phyloP scores from a whole-genome alignment of 345 rosid species.

The Citrus reticulata region DNA sequence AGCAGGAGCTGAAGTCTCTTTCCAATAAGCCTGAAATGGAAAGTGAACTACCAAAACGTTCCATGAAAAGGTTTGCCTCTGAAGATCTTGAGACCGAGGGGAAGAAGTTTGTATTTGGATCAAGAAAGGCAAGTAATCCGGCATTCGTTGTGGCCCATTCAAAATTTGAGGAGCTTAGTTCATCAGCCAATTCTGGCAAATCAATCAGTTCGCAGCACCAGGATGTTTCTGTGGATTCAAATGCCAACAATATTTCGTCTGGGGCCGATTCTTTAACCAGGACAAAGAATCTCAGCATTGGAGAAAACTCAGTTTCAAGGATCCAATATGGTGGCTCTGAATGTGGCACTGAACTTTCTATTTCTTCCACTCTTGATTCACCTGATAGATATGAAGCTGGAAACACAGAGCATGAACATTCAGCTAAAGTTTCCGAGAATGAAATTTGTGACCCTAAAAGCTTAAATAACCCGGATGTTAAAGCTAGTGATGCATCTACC shows the following conservation, averaged over 20 bases:
- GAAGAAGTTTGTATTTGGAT: conserved; percentile 36
- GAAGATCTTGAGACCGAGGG: conserved; percentile 46
- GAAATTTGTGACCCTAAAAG: conserved; percentile 24
- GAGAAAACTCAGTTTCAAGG: conserved; percentile 35
- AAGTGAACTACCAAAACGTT: conserved; percentile 49
- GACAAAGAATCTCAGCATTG: conserved; percentile 22
- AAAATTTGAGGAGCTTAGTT: conserved; percentile 72
- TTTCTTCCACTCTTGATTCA: conserved; percentile 86
- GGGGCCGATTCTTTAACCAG: conserved; percentile 21
- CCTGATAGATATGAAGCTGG: conserved; percentile 65
- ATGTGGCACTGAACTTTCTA: conserved; percentile 87
- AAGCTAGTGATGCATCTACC: conserved; percentile 29
- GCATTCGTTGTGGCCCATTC: conserved; percentile 69
- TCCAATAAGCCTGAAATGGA: conserved; percentile 36
- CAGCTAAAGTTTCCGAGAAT: conserved; percentile 35
- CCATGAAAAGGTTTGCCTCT: conserved; percentile 55
- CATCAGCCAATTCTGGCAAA: conserved; percentile 36
- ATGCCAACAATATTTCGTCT: conserved; percentile 27
- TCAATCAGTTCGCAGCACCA: conserved; percentile 33
- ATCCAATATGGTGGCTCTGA: conserved; percentile 63
- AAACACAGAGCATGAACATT: conserved; percentile 33
- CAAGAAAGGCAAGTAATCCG: conserved; percentile 58
- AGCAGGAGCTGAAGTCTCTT: conserved; percentile 22
- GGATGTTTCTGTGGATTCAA: conserved; percentile 40
- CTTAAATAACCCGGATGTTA: conserved; percentile 27